A percentile compares a stretch with the other conserved stretches of the same genome.
These are phyloP conservation scores for Coccomyxa sp. DNA, from an alignment of 139 green algal species.

Conservation along the genomic window DNA sequence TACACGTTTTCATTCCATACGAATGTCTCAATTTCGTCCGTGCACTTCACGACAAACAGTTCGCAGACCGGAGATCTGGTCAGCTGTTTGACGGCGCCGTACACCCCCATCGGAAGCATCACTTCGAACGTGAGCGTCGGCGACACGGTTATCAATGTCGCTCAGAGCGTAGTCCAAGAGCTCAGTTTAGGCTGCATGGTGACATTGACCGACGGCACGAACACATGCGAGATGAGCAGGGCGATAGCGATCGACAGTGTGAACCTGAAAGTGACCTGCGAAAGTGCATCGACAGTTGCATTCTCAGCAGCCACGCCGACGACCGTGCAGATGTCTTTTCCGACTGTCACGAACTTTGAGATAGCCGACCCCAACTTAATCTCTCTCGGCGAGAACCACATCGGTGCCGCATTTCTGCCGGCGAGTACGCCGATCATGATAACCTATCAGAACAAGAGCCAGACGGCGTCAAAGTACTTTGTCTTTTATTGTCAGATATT, in stretches of 20 bases:
- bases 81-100: not conserved
- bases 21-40: not conserved
- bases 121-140: not conserved
- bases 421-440: not conserved
- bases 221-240: not conserved
- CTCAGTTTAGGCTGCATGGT: not conserved
- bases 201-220: not conserved
- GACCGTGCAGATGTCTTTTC: not conserved
- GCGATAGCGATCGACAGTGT: not conserved
- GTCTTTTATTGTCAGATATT: not conserved
- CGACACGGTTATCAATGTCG: not conserved
- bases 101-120: not conserved
- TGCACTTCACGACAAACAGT: not conserved
- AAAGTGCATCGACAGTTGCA: not conserved
- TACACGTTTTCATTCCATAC: not conserved
- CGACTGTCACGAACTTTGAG: not conserved
- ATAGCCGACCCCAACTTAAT: not conserved
- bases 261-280: not conserved
- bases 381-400: not conserved
- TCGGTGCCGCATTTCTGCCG: not conserved
- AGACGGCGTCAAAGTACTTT: slow-evolving; percentile 1
- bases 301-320: not conserved
- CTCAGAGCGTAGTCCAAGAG: not conserved
- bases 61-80: not conserved
- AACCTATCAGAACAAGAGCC: not conserved